Percentiles rank a stretch among this genome's conserved stretches.
phyloP scores from a whole-genome alignment of 139 green algal species.

The Spirogloea muscicola region DNA sequence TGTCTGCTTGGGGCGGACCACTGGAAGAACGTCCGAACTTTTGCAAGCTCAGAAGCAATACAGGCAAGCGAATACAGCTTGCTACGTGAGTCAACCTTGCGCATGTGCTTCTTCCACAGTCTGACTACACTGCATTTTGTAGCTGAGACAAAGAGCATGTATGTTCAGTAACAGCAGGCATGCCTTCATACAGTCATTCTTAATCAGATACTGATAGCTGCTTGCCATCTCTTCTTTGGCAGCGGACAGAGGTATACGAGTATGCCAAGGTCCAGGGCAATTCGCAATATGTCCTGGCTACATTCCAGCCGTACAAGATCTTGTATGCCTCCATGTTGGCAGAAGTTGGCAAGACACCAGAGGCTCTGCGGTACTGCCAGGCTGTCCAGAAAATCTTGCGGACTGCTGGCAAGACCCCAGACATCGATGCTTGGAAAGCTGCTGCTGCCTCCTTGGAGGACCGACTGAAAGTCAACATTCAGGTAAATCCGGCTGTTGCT shows the following conservation, averaged over 20 bases:
- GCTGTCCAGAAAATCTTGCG: constrained; percentile 11
- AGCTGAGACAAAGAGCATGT: no score
- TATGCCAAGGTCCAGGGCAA: constrained; percentile 58
- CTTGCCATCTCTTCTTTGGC: neutral
- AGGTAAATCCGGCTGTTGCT: no score
- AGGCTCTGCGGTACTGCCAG: constrained; percentile 32
- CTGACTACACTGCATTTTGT: no score
- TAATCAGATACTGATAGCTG: neutral
- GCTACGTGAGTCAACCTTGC: neutral
- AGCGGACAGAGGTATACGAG: constrained; percentile 71
- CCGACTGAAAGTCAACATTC: constrained; percentile 22
- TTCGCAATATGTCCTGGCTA: constrained; percentile 44
- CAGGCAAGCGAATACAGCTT: constrained; percentile 14
- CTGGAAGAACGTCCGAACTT: constrained; percentile 39
- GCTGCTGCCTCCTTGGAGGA: constrained; percentile 22
- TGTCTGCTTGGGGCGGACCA: constrained; percentile 63
- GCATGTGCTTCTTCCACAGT: no score
- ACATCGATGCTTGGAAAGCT: constrained; percentile 5
- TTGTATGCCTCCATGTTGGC: constrained; percentile 47
- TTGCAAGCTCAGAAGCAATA: constrained; percentile 34
- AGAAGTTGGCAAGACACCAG: constrained; percentile 27
- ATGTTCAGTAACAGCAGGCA: neutral
- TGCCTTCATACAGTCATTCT: neutral
- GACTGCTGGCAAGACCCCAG: neutral
- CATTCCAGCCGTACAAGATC: constrained; percentile 68